Base-by-base conservation (phyloP, 306 rosid species). In the Hylodesmum podocarpum region DNA sequence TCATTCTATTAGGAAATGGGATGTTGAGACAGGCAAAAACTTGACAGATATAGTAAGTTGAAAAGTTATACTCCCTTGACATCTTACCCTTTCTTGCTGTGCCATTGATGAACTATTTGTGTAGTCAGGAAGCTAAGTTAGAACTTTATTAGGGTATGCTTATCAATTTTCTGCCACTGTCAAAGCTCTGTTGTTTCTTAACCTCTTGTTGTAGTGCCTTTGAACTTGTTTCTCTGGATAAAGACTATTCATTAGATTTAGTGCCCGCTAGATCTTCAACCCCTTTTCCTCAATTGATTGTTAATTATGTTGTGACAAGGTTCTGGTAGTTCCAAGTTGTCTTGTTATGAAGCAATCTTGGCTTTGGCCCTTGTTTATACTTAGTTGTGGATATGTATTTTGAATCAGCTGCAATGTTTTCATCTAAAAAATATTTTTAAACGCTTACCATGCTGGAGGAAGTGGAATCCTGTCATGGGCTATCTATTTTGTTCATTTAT, bases 1-100 rank as follows among this genome's bases (percentile, higher is more conserved):
- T 86, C 97, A 92, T 84, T 88, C 97, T 75, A 70, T 89, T 63
- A 87, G 96, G 82, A 83, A 76, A 66, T 92, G 99, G 99, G 95
- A 95, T 70, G 97, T 81, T 1, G 96, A 92, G 85, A 89, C 89
- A 0, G 93, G 97, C 70, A 90, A 88, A 83, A 87, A 85, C 67
- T 37, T 79, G 76, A 55, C 79, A 28, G 80, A 84, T 84, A 87
- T 90, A 31, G 96, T 88, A 90, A 88, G 96, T 84, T 71, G 63
- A 53, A 70, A 50, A 29, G 19, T 69, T 29, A 59, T 59, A 13
- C 33, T 59, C 24, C 65, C 24, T 34, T 66, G 62, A 29, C 19
- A 40, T 41, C 27, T 10, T 68, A 18, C 40, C 25, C 29, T 49
- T 43, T 0, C 16, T 3, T 34, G 40, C 47, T 61, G 22, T 54